Percentiles rank a stretch among this genome's conserved stretches.
Conservation (phyloP, 2,329 filamentous ascomycete species). For the Bipolaris victoriae region DNA sequence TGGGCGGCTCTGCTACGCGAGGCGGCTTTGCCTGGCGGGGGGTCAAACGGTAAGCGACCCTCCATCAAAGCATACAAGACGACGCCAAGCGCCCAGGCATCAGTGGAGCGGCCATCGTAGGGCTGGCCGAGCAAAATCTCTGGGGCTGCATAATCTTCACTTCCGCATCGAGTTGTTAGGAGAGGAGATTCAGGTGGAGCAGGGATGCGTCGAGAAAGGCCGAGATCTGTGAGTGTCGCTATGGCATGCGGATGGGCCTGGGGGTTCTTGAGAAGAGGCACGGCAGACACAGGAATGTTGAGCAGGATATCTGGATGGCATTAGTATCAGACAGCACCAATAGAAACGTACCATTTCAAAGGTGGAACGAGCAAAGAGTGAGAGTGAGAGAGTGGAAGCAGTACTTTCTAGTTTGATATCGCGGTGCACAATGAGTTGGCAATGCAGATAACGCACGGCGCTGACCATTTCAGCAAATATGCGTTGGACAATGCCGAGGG, state of each 20-base stretch:
- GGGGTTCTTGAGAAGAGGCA: constrained; percentile 71
- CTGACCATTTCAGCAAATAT: constrained; percentile 90
- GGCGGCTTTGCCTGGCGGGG: constrained; percentile 77
- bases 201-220: constrained; percentile 83
- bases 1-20: constrained; percentile 81
- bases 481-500: constrained; percentile 72
- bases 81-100: constrained; percentile 95
- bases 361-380: constrained; percentile 16
- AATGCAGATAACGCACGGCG: constrained; percentile 85
- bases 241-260: constrained; percentile 79
- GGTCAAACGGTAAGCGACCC: constrained; percentile 90
- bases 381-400: constrained; percentile 47
- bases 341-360: constrained; percentile 28
- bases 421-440: constrained; percentile 85
- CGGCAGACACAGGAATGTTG: constrained; percentile 73
- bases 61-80: constrained; percentile 92
- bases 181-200: constrained; percentile 76
- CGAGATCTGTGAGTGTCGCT: constrained; percentile 88
- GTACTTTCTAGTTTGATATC: constrained; percentile 98
- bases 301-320: constrained; percentile 78
- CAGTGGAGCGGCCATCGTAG: constrained; percentile 89
- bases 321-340: constrained; percentile 38
- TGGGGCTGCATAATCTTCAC: constrained; percentile 95
- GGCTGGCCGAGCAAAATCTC: constrained; percentile 95
- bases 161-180: constrained; percentile 91